Conservation (phyloP, 2,329 filamentous ascomycete species). For the Dothiorella sarmentorum region DNA sequence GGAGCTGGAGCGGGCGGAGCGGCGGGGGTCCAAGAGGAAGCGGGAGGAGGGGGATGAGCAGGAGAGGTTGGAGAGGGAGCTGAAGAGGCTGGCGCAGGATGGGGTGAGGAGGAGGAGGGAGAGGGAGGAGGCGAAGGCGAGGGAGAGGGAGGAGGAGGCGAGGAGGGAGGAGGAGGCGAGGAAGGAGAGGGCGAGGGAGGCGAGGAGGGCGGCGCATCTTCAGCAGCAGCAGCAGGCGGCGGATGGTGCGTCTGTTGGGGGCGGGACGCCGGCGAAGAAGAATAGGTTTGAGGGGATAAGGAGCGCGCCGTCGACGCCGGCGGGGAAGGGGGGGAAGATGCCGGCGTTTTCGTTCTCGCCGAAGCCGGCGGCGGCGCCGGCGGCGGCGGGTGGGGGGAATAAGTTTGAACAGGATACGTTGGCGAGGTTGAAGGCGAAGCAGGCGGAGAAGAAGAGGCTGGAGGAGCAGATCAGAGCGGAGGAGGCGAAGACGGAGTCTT, state of each 20-base stretch:
- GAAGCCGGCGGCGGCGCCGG: slow-evolving; percentile 20
- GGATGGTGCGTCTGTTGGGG: slow-evolving; percentile 21
- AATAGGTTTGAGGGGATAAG: not conserved
- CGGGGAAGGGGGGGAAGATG: slow-evolving; percentile 20
- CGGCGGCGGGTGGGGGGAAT: slow-evolving; percentile 16
- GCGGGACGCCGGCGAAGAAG: slow-evolving; percentile 21
- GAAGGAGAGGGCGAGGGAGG: slow-evolving; percentile 44
- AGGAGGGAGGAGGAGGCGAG: slow-evolving; percentile 40
- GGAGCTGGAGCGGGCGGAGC: slow-evolving; percentile 77
- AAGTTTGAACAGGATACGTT: slow-evolving; percentile 42
- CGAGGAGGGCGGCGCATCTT: slow-evolving; percentile 53
- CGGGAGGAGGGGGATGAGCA: slow-evolving; percentile 44
- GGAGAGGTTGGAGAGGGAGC: slow-evolving; percentile 52
- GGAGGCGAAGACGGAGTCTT: not conserved
- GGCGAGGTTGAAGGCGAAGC: slow-evolving; percentile 39
- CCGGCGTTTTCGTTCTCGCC: slow-evolving; percentile 45
- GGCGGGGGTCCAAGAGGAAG: slow-evolving; percentile 48
- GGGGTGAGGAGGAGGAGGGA: slow-evolving; percentile 15
- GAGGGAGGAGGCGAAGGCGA: slow-evolving; percentile 5
- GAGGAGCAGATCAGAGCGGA: slow-evolving; percentile 42
- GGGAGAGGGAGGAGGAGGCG: slow-evolving; percentile 47
- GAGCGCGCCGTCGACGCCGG: slow-evolving; percentile 31
- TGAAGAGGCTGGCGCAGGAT: slow-evolving; percentile 13
- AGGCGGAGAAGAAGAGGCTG: slow-evolving; percentile 42
- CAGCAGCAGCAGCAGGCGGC: too few species aligned